These are phyloP conservation scores for Monoraphidium neglectum DNA, from an alignment of 139 green algal species.

Conservation along the genomic window DNA sequence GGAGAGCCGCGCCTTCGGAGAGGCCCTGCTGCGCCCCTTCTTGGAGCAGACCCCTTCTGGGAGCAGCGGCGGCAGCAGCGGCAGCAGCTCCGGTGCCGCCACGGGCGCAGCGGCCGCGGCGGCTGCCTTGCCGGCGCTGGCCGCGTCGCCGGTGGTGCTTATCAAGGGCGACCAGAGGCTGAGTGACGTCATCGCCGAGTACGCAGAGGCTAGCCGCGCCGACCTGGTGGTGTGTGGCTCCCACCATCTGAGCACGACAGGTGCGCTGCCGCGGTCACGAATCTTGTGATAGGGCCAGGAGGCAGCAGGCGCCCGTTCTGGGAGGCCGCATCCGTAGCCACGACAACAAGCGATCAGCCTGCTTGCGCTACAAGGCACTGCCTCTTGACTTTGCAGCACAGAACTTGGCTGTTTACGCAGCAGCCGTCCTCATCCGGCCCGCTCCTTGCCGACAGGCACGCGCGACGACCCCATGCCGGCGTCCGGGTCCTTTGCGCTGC, in stretches of 20 bases:
- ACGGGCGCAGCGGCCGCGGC: neutral
- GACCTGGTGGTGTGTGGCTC: constrained; percentile 25
- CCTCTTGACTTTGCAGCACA: too few species aligned
- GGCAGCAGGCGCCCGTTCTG: too few species aligned
- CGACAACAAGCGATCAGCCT: too few species aligned
- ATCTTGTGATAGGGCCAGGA: too few species aligned
- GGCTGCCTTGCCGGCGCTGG: too few species aligned
- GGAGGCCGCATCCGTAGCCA: too few species aligned
- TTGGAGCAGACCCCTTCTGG: too few species aligned
- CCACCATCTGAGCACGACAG: constrained; percentile 22
- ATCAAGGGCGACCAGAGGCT: constrained; percentile 23
- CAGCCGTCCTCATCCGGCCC: too few species aligned
- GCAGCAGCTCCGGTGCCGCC: neutral
- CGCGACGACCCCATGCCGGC: constrained; percentile 27
- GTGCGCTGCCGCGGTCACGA: too few species aligned
- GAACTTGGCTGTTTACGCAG: too few species aligned
- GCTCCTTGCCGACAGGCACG: too few species aligned
- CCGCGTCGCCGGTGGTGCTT: constrained; percentile 11
- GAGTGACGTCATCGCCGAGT: constrained; percentile 4
- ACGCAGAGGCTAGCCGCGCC: neutral
- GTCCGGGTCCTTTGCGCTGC: constrained; percentile 23
- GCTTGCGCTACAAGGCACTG: too few species aligned
- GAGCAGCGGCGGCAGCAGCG: neutral
- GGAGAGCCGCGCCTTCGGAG: constrained; percentile 1
- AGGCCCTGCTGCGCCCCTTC: neutral